phyloP scores from a whole-genome alignment of 2,329 filamentous ascomycete species.

The Aureobasidium sp. region DNA sequence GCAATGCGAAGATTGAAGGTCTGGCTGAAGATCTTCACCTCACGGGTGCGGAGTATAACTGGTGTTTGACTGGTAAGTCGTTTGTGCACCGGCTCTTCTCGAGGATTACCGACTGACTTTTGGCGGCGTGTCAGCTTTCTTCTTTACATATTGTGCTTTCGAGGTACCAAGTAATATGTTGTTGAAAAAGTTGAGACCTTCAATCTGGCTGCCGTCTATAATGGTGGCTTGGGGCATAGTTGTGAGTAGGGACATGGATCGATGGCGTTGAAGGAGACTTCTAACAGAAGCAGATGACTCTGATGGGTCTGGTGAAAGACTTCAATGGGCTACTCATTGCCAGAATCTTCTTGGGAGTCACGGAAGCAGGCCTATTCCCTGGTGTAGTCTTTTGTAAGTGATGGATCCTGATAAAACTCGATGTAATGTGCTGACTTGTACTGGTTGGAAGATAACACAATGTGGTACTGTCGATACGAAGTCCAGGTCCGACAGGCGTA shows the following conservation, averaged over 20 bases:
- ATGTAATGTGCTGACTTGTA: neutral
- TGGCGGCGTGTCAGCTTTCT: constrained; percentile 27
- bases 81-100: neutral
- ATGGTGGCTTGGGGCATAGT: constrained; percentile 26
- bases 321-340: constrained; percentile 24
- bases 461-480: constrained; percentile 25
- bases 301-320: constrained; percentile 26
- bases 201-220: constrained; percentile 25
- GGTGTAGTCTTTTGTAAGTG: constrained; percentile 20
- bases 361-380: constrained; percentile 43
- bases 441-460: constrained; percentile 2
- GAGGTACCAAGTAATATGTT: constrained; percentile 37
- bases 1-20: constrained; percentile 26
- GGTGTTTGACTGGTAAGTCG: constrained; percentile 23
- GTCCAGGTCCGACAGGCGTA: constrained; percentile 40
- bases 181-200: constrained; percentile 31
- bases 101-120: neutral
- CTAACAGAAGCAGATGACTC: constrained; percentile 26
- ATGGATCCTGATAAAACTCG: neutral
- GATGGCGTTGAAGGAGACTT: rapidly evolving
- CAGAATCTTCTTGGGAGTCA: constrained; percentile 36
- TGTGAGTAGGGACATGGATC: neutral
- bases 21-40: constrained; percentile 21
- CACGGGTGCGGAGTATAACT: constrained; percentile 46
- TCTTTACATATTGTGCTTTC: constrained; percentile 34